These are phyloP conservation scores for Blastomyces gilchristii DNA, from an alignment of 2,329 filamentous ascomycete genomes.

Conservation along the genomic window DNA sequence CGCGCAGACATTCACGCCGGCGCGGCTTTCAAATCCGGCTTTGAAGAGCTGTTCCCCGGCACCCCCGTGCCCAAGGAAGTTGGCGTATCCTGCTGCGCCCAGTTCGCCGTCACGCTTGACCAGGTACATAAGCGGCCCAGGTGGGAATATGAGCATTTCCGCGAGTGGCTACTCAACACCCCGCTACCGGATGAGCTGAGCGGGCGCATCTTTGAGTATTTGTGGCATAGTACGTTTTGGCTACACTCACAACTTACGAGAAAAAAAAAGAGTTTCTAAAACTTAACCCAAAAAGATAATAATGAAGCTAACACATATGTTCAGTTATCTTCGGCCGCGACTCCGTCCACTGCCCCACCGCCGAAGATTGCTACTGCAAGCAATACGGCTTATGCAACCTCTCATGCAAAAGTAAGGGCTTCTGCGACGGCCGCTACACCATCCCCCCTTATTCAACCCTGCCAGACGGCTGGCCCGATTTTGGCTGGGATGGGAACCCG, in stretches of 20 bases:
- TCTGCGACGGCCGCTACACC: slow-evolving; percentile 47
- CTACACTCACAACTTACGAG: too few species aligned
- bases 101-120: slow-evolving; percentile 43
- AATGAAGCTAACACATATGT: too few species aligned
- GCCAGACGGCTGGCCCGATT: slow-evolving; percentile 51
- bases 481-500: slow-evolving; percentile 41
- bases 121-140: slow-evolving; percentile 38
- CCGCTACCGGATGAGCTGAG: slow-evolving; percentile 39
- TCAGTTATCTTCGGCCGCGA: slow-evolving; percentile 50
- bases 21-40: slow-evolving; percentile 40
- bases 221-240: slow-evolving; percentile 45
- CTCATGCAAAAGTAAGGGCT: slow-evolving; percentile 29
- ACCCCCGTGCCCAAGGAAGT: slow-evolving; percentile 34
- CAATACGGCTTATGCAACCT: slow-evolving; percentile 52
- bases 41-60: slow-evolving; percentile 40
- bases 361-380: slow-evolving; percentile 55
- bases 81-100: slow-evolving; percentile 45
- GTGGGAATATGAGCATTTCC: slow-evolving; percentile 40
- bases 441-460: slow-evolving; percentile 49
- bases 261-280: too few species aligned
- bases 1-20: slow-evolving; percentile 40
- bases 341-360: slow-evolving; percentile 52
- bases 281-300: too few species aligned
- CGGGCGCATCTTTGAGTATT: slow-evolving; percentile 47
- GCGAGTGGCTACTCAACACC: slow-evolving; percentile 42